Percentiles rank a stretch among this genome's conserved stretches.
These are phyloP conservation scores for Paradendryphiella salina DNA, from an alignment of 2,329 filamentous ascomycete species.

Conservation along the genomic window DNA sequence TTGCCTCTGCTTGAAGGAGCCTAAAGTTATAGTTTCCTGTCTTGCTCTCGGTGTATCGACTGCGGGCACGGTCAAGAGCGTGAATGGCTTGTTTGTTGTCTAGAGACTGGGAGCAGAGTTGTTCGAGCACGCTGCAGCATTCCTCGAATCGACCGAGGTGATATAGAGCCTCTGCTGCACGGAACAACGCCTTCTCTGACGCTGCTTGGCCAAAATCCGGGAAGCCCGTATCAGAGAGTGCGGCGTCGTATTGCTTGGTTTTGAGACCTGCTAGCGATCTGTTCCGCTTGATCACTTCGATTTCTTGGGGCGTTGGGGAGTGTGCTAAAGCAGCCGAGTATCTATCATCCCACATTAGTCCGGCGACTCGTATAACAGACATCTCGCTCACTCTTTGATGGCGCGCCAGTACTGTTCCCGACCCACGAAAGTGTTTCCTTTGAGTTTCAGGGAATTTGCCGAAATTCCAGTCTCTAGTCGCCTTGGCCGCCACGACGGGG, in stretches of 20 bases:
- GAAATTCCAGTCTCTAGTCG: conserved; percentile 1
- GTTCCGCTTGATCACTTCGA: conserved; percentile 41
- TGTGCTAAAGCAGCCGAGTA: conserved; percentile 5
- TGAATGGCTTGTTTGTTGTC: conserved; percentile 34
- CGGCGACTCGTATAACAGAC: not conserved
- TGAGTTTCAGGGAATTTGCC: conserved; percentile 12
- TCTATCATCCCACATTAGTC: conserved; percentile 50
- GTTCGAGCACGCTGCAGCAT: conserved; percentile 42
- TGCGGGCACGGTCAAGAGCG: conserved; percentile 17
- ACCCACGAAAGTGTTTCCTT: conserved; percentile 18
- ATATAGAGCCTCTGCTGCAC: conserved; percentile 53
- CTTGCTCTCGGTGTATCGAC: conserved; percentile 42
- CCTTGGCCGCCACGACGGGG: conserved; percentile 42
- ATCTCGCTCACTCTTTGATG: conserved; percentile 15
- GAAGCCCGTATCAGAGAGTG: conserved; percentile 37
- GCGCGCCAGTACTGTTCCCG: conserved; percentile 19
- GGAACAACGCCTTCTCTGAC: conserved; percentile 51
- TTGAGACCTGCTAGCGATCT: conserved; percentile 44
- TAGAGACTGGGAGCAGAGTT: conserved; percentile 36
- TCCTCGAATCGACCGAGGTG: conserved; percentile 44
- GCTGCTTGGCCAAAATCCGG: conserved; percentile 9
- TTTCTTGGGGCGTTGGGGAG: conserved; percentile 36
- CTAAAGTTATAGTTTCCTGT: conserved; percentile 46
- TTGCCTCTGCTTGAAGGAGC: conserved; percentile 46
- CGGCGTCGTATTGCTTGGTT: conserved; percentile 43